Percentiles rank a stretch among this genome's conserved stretches.
These are phyloP conservation scores for Talaromyces rugulosus DNA, from an alignment of 2,329 filamentous ascomycete species.

Conservation along the genomic window DNA sequence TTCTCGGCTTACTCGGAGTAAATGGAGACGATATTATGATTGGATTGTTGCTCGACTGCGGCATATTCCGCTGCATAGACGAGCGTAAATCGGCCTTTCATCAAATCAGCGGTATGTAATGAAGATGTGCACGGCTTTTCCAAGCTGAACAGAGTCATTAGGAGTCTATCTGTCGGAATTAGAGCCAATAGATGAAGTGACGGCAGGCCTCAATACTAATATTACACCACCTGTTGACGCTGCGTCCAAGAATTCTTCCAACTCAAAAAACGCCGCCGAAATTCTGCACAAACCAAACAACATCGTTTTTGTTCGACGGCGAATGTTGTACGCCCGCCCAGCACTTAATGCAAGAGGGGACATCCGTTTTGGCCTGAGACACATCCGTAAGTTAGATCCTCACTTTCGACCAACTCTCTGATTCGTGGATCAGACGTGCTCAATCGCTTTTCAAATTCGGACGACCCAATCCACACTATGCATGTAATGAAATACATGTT, in stretches of 20 bases:
- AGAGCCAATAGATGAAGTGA: slow-evolving; percentile 18
- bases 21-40: slow-evolving; percentile 75
- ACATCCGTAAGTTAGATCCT: slow-evolving; percentile 64
- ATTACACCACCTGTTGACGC: background rate
- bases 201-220: background rate
- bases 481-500: slow-evolving; percentile 91
- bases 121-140: background rate
- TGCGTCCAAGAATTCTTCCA: background rate
- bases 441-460: slow-evolving; percentile 59
- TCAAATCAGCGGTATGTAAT: slow-evolving; percentile 68
- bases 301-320: slow-evolving; percentile 72
- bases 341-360: slow-evolving; percentile 63
- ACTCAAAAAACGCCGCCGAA: slow-evolving; percentile 2
- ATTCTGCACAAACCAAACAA: slow-evolving; percentile 40
- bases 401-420: background rate
- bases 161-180: slow-evolving; percentile 29
- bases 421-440: slow-evolving; percentile 62
- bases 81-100: slow-evolving; percentile 62
- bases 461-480: slow-evolving; percentile 52
- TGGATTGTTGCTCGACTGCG: slow-evolving; percentile 70
- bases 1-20: slow-evolving; percentile 69
- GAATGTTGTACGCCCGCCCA: slow-evolving; percentile 81
- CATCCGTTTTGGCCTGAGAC: slow-evolving; percentile 70
- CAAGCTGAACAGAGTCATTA: slow-evolving; percentile 12
- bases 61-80: slow-evolving; percentile 65